These are phyloP conservation scores for Penicillium fimorum DNA, from an alignment of 495 filamentous ascomycete genomes.

Conservation along the genomic window DNA sequence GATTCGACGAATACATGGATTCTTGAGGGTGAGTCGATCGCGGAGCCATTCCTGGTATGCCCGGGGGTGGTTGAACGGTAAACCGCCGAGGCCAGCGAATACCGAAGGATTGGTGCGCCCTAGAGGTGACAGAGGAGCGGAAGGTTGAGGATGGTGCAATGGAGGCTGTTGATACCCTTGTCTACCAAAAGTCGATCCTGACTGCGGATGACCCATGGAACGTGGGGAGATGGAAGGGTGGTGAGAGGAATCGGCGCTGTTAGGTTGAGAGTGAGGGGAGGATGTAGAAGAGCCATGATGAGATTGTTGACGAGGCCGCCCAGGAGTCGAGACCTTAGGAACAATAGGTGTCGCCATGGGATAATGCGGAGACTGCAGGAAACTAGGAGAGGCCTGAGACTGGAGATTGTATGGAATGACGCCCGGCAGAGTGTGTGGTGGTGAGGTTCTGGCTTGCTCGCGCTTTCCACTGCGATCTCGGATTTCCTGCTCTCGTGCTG, in stretches of 20 bases:
- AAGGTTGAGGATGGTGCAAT: constrained; percentile 50
- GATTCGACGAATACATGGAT: constrained; percentile 55
- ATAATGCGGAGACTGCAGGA: constrained; percentile 73
- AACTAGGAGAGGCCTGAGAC: constrained; percentile 37
- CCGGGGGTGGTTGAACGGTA: constrained; percentile 53
- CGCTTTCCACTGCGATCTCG: constrained; percentile 49
- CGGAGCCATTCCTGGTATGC: constrained; percentile 52
- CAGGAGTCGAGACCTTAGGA: constrained; percentile 79
- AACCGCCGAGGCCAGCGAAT: constrained; percentile 45
- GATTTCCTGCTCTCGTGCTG: constrained; percentile 45
- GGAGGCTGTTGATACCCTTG: constrained; percentile 36
- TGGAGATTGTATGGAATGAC: constrained; percentile 56
- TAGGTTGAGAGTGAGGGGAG: constrained; percentile 54
- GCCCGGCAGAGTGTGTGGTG: constrained; percentile 34
- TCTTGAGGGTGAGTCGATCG: constrained; percentile 44
- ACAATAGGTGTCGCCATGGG: constrained; percentile 74
- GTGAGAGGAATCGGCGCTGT: constrained; percentile 35
- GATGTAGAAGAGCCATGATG: constrained; percentile 75
- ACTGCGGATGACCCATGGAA: constrained; percentile 38
- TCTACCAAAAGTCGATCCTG: constrained; percentile 30
- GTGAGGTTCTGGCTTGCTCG: constrained; percentile 48
- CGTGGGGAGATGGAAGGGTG: constrained; percentile 45
- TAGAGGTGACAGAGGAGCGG: constrained; percentile 54
- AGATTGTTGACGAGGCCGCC: constrained; percentile 70
- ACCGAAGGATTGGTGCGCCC: constrained; percentile 53